These are phyloP conservation scores for Myriosclerotinia curreyana DNA, from an alignment of 2,329 filamentous ascomycete genomes.

Conservation along the genomic window DNA sequence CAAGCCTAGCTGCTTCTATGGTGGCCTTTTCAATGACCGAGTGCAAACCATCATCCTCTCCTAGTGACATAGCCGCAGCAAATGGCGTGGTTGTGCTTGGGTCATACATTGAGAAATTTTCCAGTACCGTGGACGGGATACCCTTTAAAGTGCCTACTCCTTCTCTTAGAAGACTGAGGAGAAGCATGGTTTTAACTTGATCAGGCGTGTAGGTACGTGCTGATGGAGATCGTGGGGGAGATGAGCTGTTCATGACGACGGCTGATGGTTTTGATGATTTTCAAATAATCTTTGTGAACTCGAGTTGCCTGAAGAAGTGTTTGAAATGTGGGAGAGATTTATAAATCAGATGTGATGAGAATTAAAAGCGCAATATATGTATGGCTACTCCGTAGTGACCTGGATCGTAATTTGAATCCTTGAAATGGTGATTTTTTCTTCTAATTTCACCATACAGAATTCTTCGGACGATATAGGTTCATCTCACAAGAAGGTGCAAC, in stretches of 20 bases:
- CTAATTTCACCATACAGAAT: not conserved
- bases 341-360: not conserved
- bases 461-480: not conserved
- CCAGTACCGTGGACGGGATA: not conserved
- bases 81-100: not conserved
- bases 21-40: not conserved
- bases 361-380: not conserved
- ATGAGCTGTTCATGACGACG: constrained; percentile 2
- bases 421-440: not conserved
- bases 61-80: not conserved
- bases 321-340: not conserved
- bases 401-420: not conserved
- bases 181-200: constrained; percentile 6
- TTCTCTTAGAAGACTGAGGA: not conserved
- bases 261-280: not conserved
- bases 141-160: not conserved
- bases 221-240: not conserved
- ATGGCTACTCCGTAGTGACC: not conserved
- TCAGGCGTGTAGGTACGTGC: not conserved
- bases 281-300: not conserved
- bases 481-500: constrained; percentile 5
- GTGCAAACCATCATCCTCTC: constrained; percentile 1
- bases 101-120: not conserved
- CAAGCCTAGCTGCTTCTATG: not conserved
- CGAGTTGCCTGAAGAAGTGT: not conserved